Conservation (phyloP, 2,329 filamentous ascomycete genomes). For the Calonectria fujianensis region DNA sequence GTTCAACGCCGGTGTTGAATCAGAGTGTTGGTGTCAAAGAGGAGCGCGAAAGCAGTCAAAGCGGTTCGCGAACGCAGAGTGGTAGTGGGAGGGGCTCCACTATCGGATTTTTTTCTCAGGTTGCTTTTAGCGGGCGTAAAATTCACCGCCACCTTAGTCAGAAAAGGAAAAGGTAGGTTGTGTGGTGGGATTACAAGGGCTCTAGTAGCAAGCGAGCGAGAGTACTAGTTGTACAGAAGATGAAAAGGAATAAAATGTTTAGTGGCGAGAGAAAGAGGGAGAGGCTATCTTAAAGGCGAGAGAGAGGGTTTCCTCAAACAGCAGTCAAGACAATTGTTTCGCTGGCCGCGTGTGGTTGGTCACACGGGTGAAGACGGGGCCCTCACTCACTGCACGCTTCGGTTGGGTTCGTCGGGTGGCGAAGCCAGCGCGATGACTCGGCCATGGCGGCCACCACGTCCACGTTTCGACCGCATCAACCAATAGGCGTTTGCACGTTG, state of each 20-base stretch:
- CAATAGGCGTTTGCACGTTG: background rate
- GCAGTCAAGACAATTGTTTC: constrained; percentile 12
- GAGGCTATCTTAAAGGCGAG: constrained; percentile 14
- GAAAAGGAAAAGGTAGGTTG: constrained; percentile 6
- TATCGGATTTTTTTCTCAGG: constrained; percentile 38
- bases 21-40: constrained; percentile 37
- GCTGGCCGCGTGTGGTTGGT: constrained; percentile 36
- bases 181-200: constrained; percentile 22
- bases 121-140: constrained; percentile 28
- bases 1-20: constrained; percentile 37
- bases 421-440: constrained; percentile 36
- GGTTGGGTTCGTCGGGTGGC: constrained; percentile 32
- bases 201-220: constrained; percentile 15
- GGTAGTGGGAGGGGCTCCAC: constrained; percentile 42
- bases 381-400: constrained; percentile 26
- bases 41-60: constrained; percentile 27
- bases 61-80: constrained; percentile 38
- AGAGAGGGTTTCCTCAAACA: background rate
- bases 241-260: constrained; percentile 23
- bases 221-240: constrained; percentile 18
- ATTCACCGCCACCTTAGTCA: constrained; percentile 32
- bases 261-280: background rate
- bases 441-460: constrained; percentile 22
- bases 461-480: background rate
- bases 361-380: constrained; percentile 11